A percentile compares a stretch with the other conserved stretches of the same genome.
These are phyloP conservation scores for Boletales sp. DNA, from an alignment of 768 basidiomycete species.

Conservation along the genomic window DNA sequence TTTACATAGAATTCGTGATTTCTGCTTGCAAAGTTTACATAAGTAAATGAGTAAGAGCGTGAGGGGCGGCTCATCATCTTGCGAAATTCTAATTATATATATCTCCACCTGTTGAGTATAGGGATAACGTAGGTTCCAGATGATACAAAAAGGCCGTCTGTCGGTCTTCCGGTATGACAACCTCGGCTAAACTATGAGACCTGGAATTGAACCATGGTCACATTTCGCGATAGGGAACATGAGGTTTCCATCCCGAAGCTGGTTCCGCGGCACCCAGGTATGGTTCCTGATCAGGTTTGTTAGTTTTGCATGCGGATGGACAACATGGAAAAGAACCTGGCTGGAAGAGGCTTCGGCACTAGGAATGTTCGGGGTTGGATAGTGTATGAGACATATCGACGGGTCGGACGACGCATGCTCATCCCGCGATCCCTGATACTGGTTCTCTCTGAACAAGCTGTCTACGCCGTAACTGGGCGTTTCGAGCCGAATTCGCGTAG, in stretches of 20 bases:
- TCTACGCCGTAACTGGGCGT: conserved; percentile 2
- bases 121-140: background rate
- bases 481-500: conserved; percentile 29
- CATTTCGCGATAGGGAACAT: conserved; percentile 33
- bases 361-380: background rate
- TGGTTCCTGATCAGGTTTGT: background rate
- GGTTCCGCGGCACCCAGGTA: background rate
- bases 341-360: background rate
- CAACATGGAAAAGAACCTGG: background rate
- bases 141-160: conserved; percentile 39
- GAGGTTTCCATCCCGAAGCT: too few relatives aligned
- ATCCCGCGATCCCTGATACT: conserved; percentile 33
- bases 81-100: too few relatives aligned
- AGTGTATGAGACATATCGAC: background rate
- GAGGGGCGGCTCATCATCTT: too few relatives aligned
- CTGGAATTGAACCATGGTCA: conserved; percentile 9
- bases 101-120: background rate
- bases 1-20: too few relatives aligned
- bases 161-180: conserved; percentile 34
- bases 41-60: too few relatives aligned
- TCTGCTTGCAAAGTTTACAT: too few relatives aligned
- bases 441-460: conserved; percentile 3
- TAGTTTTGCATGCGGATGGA: background rate
- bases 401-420: conserved; percentile 28
- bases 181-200: background rate